phyloP scores from a whole-genome alignment of 345 rosid species.

The Clausena lansium region DNA sequence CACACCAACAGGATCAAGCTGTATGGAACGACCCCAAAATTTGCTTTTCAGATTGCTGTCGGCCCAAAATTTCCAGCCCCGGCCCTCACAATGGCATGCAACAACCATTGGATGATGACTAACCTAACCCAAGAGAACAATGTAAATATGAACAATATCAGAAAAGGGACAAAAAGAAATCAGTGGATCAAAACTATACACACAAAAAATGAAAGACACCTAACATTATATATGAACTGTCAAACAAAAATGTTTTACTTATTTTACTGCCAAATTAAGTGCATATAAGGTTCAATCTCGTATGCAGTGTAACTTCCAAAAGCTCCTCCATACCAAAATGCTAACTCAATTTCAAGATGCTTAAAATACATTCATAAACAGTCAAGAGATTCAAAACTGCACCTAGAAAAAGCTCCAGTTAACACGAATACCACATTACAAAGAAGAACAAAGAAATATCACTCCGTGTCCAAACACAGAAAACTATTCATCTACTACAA shows the following conservation, averaged over 20 bases:
- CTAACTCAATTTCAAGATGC: background rate
- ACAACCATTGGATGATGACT: conserved; percentile 38
- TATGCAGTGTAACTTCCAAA: background rate
- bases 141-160: background rate
- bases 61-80: conserved; percentile 35
- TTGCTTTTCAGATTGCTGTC: conserved; percentile 33
- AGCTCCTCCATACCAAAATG: background rate
- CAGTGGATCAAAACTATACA: background rate
- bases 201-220: background rate
- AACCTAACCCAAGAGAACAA: conserved; percentile 19
- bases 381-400: background rate
- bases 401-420: background rate
- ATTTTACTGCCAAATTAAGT: background rate
- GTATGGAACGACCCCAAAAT: conserved; percentile 38
- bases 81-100: conserved; percentile 35
- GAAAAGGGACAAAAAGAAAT: background rate
- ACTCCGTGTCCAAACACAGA: background rate
- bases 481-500: background rate
- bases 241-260: background rate
- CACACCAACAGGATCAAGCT: conserved; percentile 33
- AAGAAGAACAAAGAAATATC: background rate
- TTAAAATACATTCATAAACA: background rate
- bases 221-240: background rate
- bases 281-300: too few relatives aligned
- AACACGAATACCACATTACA: background rate